Conservation (phyloP, 495 filamentous ascomycete genomes). For the Pyrenula aspistea region DNA sequence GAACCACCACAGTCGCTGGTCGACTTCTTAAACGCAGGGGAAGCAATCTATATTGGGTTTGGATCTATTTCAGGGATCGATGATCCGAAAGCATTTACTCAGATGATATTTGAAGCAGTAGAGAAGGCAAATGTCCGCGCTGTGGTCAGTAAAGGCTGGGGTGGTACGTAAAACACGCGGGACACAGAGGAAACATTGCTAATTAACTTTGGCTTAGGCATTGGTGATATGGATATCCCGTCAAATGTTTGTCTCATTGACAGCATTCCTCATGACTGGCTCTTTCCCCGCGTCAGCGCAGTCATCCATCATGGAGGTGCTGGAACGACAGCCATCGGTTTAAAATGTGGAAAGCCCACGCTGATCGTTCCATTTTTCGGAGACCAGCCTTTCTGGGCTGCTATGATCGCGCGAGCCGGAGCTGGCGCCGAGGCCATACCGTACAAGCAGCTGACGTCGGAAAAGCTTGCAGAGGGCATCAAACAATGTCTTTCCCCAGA, state of each 20-base stretch:
- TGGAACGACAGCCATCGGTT: conserved; percentile 52
- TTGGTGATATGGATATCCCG: conserved; percentile 26
- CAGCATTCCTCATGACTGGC: conserved; percentile 54
- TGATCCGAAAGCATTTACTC: conserved; percentile 39
- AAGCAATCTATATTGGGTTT: conserved; percentile 54
- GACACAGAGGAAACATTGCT: no score
- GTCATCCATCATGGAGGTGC: conserved; percentile 59
- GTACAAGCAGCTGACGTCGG: conserved; percentile 52
- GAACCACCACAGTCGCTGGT: conserved; percentile 37
- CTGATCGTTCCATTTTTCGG: conserved; percentile 55
- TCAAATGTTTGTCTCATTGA: conserved; percentile 42
- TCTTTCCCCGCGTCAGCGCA: conserved; percentile 48
- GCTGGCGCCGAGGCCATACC: conserved; percentile 62
- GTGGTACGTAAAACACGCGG: no score
- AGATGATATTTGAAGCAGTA: conserved; percentile 43
- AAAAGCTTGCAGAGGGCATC: conserved; percentile 59
- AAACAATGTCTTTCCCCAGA: conserved; percentile 48
- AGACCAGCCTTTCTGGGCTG: conserved; percentile 75
- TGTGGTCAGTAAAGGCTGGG: conserved; percentile 54
- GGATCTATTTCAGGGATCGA: conserved; percentile 51
- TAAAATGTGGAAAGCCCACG: conserved; percentile 44
- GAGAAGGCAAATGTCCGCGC: conserved; percentile 36
- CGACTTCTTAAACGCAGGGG: conserved; percentile 39
- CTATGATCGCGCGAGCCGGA: conserved; percentile 51
- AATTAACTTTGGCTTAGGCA: no score